Evolutionary conservation across 2,329 filamentous ascomycete genomes (phyloP).

Genomic region (Pyricularia grisea): DNA sequence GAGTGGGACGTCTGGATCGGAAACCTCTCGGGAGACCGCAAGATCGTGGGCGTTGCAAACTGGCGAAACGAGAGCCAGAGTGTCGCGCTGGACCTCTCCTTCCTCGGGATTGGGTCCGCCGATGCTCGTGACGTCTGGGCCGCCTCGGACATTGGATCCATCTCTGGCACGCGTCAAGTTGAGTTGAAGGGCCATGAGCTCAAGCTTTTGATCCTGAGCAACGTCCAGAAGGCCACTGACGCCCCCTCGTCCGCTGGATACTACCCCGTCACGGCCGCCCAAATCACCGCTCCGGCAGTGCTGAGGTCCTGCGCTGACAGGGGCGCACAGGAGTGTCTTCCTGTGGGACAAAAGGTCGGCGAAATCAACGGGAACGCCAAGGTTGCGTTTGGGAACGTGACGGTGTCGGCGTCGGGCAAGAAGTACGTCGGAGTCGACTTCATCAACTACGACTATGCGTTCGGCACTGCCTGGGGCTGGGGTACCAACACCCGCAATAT

Average conservation of each 20-base stretch:
- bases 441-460: slow-evolving; percentile 41
- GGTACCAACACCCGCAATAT: slow-evolving; percentile 40
- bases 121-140: slow-evolving; percentile 30
- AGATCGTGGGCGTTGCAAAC: slow-evolving; percentile 37
- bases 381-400: slow-evolving; percentile 25
- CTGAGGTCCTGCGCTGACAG: slow-evolving; percentile 22
- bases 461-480: slow-evolving; percentile 28
- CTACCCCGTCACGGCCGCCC: slow-evolving; percentile 27
- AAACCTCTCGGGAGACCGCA: slow-evolving; percentile 29
- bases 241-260: slow-evolving; percentile 21
- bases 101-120: slow-evolving; percentile 28
- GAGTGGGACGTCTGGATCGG: slow-evolving; percentile 43
- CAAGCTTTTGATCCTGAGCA: slow-evolving; percentile 25
- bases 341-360: slow-evolving; percentile 31
- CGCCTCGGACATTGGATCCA: slow-evolving; percentile 19
- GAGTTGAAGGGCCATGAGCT: slow-evolving; percentile 28
- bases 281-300: slow-evolving; percentile 23
- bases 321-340: slow-evolving; percentile 26
- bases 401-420: slow-evolving; percentile 17
- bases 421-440: slow-evolving; percentile 37
- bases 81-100: slow-evolving; percentile 30
- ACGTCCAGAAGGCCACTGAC: slow-evolving; percentile 16
- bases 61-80: slow-evolving; percentile 35
- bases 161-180: slow-evolving; percentile 22
- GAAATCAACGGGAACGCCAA: slow-evolving; percentile 19